A percentile compares a stretch with the other conserved stretches of the same genome.
These are phyloP conservation scores for Candida ficus DNA, from an alignment of 805 yeast species.

Conservation along the genomic window DNA sequence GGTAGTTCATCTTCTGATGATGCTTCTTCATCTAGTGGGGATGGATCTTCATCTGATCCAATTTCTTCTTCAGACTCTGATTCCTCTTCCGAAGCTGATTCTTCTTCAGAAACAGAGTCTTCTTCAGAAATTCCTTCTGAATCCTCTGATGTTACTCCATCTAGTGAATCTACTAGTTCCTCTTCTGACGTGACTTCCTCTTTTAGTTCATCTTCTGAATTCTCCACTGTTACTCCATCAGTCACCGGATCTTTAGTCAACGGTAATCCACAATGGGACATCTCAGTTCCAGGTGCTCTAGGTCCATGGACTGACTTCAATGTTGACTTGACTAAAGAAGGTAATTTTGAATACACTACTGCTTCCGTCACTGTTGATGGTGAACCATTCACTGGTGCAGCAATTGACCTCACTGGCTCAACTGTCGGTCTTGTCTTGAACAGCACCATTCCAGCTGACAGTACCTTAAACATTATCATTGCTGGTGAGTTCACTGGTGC, in stretches of 20 bases:
- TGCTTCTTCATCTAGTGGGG: no score
- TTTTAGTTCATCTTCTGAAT: background rate
- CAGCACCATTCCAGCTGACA: background rate
- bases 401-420: slow-evolving; percentile 2
- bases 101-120: no score
- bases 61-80: no score
- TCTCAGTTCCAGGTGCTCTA: slow-evolving; percentile 15
- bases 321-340: slow-evolving; percentile 3
- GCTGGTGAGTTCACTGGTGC: background rate
- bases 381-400: background rate
- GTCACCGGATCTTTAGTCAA: slow-evolving; percentile 2
- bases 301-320: slow-evolving; percentile 17
- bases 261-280: slow-evolving; percentile 12
- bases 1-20: background rate
- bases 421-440: slow-evolving; percentile 4
- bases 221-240: background rate
- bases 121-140: no score
- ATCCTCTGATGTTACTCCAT: background rate
- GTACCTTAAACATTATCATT: background rate
- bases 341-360: slow-evolving; percentile 8
- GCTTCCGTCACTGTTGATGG: slow-evolving; percentile 8
- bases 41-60: no score
- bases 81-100: no score
- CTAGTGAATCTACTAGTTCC: background rate
- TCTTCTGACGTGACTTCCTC: background rate